phyloP scores from a whole-genome alignment of 345 rosid species.

The Excoecaria cochinchinensis region DNA sequence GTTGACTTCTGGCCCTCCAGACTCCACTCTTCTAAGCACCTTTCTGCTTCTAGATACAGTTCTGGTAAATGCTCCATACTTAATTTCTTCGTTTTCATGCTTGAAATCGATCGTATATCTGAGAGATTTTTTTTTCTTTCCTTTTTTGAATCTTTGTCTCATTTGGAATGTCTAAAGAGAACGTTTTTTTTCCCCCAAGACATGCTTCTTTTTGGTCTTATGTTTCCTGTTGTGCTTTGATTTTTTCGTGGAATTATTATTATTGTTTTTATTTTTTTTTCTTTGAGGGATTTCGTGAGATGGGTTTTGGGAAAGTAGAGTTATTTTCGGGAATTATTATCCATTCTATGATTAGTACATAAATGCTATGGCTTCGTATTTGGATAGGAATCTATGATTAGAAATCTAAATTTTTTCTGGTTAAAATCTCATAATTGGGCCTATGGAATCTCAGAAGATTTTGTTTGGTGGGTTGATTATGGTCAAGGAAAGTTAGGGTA shows the following conservation, averaged over 20 bases:
- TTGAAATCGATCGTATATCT: neutral
- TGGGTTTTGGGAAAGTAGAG: conserved; percentile 3
- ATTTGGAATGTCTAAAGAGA: neutral
- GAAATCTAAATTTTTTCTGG: neutral
- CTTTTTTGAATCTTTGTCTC: neutral
- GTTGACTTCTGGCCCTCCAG: conserved; percentile 44
- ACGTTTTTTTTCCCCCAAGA: neutral
- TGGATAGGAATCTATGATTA: neutral
- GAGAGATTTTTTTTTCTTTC: neutral
- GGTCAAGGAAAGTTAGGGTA: conserved; percentile 4
- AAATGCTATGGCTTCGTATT: neutral
- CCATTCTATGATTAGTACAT: neutral
- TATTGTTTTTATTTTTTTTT: neutral
- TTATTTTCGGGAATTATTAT: neutral
- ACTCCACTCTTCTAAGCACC: conserved; percentile 37
- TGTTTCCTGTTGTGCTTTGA: neutral
- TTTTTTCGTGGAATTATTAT: neutral
- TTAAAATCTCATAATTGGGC: neutral
- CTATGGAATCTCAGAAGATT: conserved; percentile 9
- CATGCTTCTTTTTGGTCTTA: neutral
- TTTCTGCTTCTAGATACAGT: conserved; percentile 31
- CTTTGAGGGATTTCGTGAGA: neutral
- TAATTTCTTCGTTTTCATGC: neutral
- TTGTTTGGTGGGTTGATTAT: neutral
- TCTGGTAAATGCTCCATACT: conserved; percentile 24